Percentiles rank a stretch among this genome's conserved stretches.
Evolutionary conservation across 805 yeast genomes (phyloP).

Genomic region (Saturnispora besseyi): DNA sequence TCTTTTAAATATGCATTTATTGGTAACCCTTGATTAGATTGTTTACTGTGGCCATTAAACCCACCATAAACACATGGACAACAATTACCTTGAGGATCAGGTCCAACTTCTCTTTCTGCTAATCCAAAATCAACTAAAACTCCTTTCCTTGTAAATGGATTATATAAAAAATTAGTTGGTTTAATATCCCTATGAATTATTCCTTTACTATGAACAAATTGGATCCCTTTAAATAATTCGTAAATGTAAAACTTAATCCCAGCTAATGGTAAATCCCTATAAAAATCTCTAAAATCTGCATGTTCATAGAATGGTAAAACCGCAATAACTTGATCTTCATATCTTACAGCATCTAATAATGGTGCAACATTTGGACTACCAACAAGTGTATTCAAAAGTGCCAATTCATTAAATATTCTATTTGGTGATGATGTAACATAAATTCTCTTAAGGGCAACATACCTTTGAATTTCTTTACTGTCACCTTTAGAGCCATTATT

Average conservation of each 20-base stretch:
- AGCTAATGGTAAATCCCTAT: slow-evolving; percentile 64
- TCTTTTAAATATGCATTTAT: slow-evolving; percentile 71
- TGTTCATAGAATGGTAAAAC: slow-evolving; percentile 87
- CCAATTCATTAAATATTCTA: slow-evolving; percentile 82
- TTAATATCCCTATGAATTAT: slow-evolving; percentile 90
- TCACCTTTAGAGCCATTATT: background rate
- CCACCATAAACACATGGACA: slow-evolving; percentile 53
- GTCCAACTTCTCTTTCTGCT: slow-evolving; percentile 54
- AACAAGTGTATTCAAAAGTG: slow-evolving; percentile 57
- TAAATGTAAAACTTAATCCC: slow-evolving; percentile 77
- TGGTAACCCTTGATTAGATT: slow-evolving; percentile 25
- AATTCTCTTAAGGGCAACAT: slow-evolving; percentile 84
- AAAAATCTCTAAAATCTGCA: slow-evolving; percentile 82
- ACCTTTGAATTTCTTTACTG: slow-evolving; percentile 22
- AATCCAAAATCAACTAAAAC: slow-evolving; percentile 88
- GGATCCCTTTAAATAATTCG: slow-evolving; percentile 69
- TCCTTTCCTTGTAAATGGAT: slow-evolving; percentile 59
- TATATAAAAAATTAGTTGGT: slow-evolving; percentile 82
- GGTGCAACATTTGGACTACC: slow-evolving; percentile 79
- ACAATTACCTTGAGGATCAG: slow-evolving; percentile 24
- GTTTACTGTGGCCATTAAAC: slow-evolving; percentile 10
- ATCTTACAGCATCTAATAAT: slow-evolving; percentile 74
- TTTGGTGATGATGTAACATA: slow-evolving; percentile 94
- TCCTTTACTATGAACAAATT: slow-evolving; percentile 80
- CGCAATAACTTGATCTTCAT: slow-evolving; percentile 87